phyloP scores from a whole-genome alignment of 169 alveolate genomes.

The Plasmodium vivax region DNA sequence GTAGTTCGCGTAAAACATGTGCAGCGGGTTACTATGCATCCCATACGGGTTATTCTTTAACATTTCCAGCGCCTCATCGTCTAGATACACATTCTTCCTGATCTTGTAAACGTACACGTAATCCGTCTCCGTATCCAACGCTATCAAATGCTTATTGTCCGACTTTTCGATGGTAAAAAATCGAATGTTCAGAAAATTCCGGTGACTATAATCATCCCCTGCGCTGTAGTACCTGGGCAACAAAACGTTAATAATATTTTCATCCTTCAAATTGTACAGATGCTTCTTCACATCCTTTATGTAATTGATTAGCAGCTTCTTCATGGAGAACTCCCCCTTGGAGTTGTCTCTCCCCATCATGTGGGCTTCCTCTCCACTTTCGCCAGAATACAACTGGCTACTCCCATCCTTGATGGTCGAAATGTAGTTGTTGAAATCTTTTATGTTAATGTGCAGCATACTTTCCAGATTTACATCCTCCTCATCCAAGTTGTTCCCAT shows the following conservation, averaged over 20 bases:
- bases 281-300: conserved; percentile 56
- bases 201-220: conserved; percentile 55
- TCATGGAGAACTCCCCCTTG: conserved; percentile 30
- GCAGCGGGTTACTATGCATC: not conserved
- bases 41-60: conserved; percentile 17
- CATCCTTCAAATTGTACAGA: conserved; percentile 59
- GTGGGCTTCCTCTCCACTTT: conserved; percentile 38
- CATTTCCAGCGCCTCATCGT: conserved; percentile 34
- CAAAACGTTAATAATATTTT: conserved; percentile 32
- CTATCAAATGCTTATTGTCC: conserved; percentile 60
- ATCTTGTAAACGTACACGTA: conserved; percentile 60
- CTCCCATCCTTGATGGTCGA: conserved; percentile 45
- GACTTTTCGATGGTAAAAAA: conserved; percentile 68
- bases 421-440: conserved; percentile 59
- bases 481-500: conserved; percentile 41
- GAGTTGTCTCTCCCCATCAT: not conserved
- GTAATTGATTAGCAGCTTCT: conserved; percentile 23
- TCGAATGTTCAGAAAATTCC: conserved; percentile 44
- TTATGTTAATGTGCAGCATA: conserved; percentile 55
- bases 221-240: conserved; percentile 70
- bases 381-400: conserved; percentile 14
- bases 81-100: conserved; percentile 66
- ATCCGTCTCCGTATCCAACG: conserved; percentile 70
- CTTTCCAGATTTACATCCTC: conserved; percentile 45
- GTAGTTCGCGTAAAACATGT: conserved; percentile 22